Percentiles rank a stretch among this genome's conserved stretches.
Evolutionary conservation across 495 filamentous ascomycete genomes (phyloP).

Genomic region (Penicillium longicatenatum): DNA sequence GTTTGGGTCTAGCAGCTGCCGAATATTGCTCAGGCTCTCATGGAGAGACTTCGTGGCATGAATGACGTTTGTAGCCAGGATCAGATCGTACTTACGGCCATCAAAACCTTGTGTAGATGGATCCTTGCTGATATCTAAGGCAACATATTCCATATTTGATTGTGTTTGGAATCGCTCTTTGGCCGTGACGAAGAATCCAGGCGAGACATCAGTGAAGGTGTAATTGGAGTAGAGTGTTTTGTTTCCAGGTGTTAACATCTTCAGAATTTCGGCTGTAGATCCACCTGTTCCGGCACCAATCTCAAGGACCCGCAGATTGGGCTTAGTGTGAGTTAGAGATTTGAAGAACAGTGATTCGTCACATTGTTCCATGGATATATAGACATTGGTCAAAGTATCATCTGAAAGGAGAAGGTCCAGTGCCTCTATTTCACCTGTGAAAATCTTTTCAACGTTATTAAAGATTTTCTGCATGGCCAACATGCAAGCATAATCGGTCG

Average conservation of each 20-base stretch:
- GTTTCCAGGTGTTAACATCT: constrained; percentile 7
- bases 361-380: constrained; percentile 21
- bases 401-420: constrained; percentile 32
- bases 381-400: constrained; percentile 30
- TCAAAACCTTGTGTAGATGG: constrained; percentile 51
- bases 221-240: constrained; percentile 22
- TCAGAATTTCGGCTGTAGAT: constrained; percentile 34
- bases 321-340: constrained; percentile 40
- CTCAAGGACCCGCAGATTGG: constrained; percentile 45
- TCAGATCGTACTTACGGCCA: constrained; percentile 46
- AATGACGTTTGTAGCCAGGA: constrained; percentile 54
- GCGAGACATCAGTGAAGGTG: constrained; percentile 44
- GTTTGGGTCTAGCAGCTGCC: constrained; percentile 26
- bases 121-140: constrained; percentile 43
- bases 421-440: constrained; percentile 18
- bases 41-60: constrained; percentile 49
- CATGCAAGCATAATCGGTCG: background rate
- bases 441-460: constrained; percentile 17
- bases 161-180: constrained; percentile 3
- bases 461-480: background rate
- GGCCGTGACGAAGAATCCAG: constrained; percentile 45
- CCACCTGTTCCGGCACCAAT: constrained; percentile 51
- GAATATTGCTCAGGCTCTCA: constrained; percentile 41
- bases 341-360: constrained; percentile 24
- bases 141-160: constrained; percentile 28